Conservation (phyloP, 768 basidiomycete species). For the Dentipellis fragilis region DNA sequence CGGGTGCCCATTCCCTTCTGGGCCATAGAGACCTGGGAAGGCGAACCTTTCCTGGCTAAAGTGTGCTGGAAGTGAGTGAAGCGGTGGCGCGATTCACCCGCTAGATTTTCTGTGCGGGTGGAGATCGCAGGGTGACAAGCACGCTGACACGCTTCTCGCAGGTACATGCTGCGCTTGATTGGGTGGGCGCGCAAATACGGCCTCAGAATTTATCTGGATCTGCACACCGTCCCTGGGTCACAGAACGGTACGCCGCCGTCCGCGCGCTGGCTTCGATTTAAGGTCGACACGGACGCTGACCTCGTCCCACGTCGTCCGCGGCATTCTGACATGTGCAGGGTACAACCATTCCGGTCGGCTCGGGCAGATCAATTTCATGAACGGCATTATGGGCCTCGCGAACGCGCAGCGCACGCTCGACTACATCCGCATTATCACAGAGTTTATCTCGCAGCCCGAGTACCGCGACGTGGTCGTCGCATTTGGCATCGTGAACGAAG, state of each 20-base stretch:
- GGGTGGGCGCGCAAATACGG: conserved; percentile 91
- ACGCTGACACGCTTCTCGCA: neutral
- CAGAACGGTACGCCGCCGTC: conserved; percentile 49
- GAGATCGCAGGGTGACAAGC: neutral
- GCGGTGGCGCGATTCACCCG: neutral
- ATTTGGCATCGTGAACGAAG: conserved; percentile 63
- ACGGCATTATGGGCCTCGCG: conserved; percentile 78
- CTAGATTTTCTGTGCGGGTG: neutral
- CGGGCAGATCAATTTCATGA: conserved; percentile 55
- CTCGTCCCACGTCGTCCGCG: neutral
- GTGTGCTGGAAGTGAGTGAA: conserved; percentile 62
- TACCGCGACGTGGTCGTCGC: conserved; percentile 55
- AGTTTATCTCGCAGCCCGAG: conserved; percentile 76
- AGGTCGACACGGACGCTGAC: neutral
- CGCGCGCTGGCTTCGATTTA: neutral
- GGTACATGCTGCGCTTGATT: conserved; percentile 66
- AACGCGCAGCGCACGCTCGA: conserved; percentile 79
- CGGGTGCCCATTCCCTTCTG: conserved; percentile 80
- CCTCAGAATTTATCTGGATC: conserved; percentile 69
- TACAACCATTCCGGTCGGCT: conserved; percentile 52
- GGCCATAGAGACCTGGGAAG: conserved; percentile 72
- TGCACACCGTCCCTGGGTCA: conserved; percentile 75
- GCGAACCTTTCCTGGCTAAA: conserved; percentile 70
- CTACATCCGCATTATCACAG: conserved; percentile 66
- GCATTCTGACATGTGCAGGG: conserved; percentile 19